phyloP scores from a whole-genome alignment of 805 yeast species.

The Metschnikowia reukaufii region DNA sequence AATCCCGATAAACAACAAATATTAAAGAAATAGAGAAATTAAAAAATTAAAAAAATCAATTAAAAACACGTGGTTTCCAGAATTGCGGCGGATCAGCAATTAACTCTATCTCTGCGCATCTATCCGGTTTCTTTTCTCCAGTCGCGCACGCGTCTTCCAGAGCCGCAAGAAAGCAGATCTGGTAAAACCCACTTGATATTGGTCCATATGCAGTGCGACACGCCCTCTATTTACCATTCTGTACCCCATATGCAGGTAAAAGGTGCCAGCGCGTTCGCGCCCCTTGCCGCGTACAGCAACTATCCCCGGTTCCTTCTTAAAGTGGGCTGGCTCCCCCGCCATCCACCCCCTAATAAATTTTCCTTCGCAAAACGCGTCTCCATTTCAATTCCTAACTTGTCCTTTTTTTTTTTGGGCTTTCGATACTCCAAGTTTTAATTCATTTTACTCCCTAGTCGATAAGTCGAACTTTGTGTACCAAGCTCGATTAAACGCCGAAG shows the following conservation, averaged over 20 bases:
- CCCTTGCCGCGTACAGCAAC: constrained; percentile 4
- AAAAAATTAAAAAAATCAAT: too few relatives aligned
- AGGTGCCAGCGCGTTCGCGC: constrained; percentile 15
- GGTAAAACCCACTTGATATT: background rate
- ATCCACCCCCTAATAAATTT: background rate
- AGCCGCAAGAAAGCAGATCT: background rate
- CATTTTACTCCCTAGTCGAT: too few relatives aligned
- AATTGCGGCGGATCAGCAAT: background rate
- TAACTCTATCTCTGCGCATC: background rate
- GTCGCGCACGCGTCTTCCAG: constrained; percentile 1
- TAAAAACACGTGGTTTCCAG: too few relatives aligned
- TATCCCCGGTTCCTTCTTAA: constrained; percentile 5
- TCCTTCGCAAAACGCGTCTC: constrained; percentile 2
- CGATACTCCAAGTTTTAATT: background rate
- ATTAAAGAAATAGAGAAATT: too few relatives aligned
- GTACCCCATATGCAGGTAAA: constrained; percentile 6
- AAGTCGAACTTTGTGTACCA: too few relatives aligned
- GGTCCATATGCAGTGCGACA: constrained; percentile 14
- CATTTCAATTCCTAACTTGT: background rate
- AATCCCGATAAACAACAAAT: too few relatives aligned
- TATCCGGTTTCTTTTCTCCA: background rate
- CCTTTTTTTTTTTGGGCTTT: background rate
- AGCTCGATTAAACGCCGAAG: too few relatives aligned
- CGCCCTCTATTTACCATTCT: constrained; percentile 10
- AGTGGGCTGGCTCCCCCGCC: constrained; percentile 10